phyloP scores from a whole-genome alignment of 805 yeast genomes.

The Nematodospora valgi region DNA sequence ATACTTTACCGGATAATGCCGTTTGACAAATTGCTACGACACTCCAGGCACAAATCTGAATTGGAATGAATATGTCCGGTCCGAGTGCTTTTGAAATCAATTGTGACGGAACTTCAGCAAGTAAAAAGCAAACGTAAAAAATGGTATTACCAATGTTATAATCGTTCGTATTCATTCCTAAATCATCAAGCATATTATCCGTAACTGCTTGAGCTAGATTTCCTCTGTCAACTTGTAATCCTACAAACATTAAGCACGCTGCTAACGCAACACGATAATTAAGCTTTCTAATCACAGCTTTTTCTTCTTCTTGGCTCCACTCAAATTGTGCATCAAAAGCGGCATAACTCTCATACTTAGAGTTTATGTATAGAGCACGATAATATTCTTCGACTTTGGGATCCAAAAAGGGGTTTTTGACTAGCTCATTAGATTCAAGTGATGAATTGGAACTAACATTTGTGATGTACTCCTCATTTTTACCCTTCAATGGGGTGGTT shows the following conservation, averaged over 20 bases:
- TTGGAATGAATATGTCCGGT: slow-evolving; percentile 60
- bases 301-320: slow-evolving; percentile 56
- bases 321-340: slow-evolving; percentile 55
- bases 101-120: slow-evolving; percentile 65
- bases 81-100: slow-evolving; percentile 62
- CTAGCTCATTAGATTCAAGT: slow-evolving; percentile 2
- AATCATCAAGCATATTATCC: slow-evolving; percentile 51
- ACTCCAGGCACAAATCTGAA: slow-evolving; percentile 56
- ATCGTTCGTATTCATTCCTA: slow-evolving; percentile 52
- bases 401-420: slow-evolving; percentile 11
- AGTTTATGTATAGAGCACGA: slow-evolving; percentile 21
- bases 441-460: no score
- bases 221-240: slow-evolving; percentile 56
- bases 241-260: slow-evolving; percentile 58
- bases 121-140: slow-evolving; percentile 48
- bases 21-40: slow-evolving; percentile 50
- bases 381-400: slow-evolving; percentile 11
- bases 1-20: slow-evolving; percentile 24
- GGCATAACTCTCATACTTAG: slow-evolving; percentile 51
- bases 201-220: slow-evolving; percentile 57
- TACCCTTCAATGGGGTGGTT: no score
- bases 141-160: slow-evolving; percentile 59
- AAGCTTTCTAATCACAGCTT: slow-evolving; percentile 44
- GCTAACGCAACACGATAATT: slow-evolving; percentile 55
- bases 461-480: no score